phyloP scores from a whole-genome alignment of 352 stramenopile genomes.

The Blastocystis sp. region DNA sequence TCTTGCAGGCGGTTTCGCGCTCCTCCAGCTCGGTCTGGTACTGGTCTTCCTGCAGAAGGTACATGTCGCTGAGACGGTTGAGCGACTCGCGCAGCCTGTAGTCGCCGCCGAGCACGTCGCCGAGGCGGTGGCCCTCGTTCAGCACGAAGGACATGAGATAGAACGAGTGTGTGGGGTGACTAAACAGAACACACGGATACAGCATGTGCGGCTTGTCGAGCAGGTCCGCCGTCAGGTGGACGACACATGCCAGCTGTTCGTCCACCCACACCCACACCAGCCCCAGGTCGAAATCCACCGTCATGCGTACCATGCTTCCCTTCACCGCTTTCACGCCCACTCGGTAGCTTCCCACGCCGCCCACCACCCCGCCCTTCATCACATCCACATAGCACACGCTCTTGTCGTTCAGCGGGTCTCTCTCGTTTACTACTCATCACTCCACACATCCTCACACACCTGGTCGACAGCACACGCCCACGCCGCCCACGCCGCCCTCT shows the following conservation, averaged over 20 bases:
- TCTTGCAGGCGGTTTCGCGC: neutral
- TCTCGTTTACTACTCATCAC: neutral
- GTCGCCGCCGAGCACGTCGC: constrained; percentile 15
- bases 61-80: neutral
- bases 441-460: neutral
- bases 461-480: constrained; percentile 42
- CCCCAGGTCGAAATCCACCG: constrained; percentile 1
- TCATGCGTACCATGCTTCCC: neutral
- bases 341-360: neutral
- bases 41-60: neutral
- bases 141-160: neutral
- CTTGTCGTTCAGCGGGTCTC: neutral
- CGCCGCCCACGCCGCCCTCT: neutral
- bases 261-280: neutral
- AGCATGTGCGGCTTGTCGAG: neutral
- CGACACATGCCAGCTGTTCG: neutral
- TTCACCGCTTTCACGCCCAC: neutral
- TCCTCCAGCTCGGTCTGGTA: neutral
- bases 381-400: constrained; percentile 11
- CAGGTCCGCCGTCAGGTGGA: neutral
- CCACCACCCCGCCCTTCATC: neutral
- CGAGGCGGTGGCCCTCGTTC: neutral
- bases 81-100: neutral
- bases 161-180: neutral
- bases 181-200: constrained; percentile 50